phyloP scores from a whole-genome alignment of 352 stramenopile genomes.

The Aphanomyces invadans region DNA sequence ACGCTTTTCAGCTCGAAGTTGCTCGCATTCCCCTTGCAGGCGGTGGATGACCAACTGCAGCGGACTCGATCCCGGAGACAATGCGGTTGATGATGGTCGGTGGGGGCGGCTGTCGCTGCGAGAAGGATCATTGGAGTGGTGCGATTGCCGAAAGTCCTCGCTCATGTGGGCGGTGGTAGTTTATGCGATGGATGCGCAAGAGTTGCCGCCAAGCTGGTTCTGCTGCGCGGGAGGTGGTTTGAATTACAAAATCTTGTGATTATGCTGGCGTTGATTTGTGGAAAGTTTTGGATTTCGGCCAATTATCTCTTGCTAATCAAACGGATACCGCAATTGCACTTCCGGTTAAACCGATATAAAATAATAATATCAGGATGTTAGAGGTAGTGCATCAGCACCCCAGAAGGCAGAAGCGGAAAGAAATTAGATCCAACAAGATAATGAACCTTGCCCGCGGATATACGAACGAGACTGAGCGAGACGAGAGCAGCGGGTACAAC shows the following conservation, averaged over 20 bases:
- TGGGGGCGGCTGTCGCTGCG: background rate
- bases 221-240: background rate
- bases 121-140: background rate
- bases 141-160: background rate
- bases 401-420: background rate
- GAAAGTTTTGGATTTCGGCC: background rate
- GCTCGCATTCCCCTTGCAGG: conserved; percentile 22
- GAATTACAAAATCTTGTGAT: no score
- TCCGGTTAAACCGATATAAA: no score
- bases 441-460: background rate
- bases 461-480: conserved; percentile 8
- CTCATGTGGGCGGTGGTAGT: background rate
- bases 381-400: conserved; percentile 11
- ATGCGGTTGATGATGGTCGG: background rate
- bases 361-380: background rate
- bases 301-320: background rate
- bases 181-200: background rate
- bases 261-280: no score
- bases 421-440: conserved; percentile 12
- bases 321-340: no score
- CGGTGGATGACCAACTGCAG: conserved; percentile 23
- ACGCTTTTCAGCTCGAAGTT: conserved; percentile 15
- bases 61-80: background rate
- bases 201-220: background rate
- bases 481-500: conserved; percentile 25